These are phyloP conservation scores for Dictyostelium purpureum DNA, from an alignment of 78 protist genomes.

Conservation along the genomic window DNA sequence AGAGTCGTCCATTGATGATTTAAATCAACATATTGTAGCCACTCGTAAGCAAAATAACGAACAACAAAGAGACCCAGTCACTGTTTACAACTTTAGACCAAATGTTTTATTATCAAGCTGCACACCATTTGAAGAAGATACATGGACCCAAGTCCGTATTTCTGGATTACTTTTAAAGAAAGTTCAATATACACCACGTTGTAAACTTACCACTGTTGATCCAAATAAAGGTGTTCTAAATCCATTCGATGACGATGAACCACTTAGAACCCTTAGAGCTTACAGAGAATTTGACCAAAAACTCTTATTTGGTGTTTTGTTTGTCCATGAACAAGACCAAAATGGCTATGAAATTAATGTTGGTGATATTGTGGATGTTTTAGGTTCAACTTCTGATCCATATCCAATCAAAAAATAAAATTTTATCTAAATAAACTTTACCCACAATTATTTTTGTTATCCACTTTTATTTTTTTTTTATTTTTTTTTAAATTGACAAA, in stretches of 20 bases:
- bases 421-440: not conserved
- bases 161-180: not conserved
- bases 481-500: not conserved
- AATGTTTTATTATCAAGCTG: not conserved
- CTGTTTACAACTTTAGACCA: constrained; percentile 21
- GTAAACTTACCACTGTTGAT: constrained; percentile 27
- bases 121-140: constrained; percentile 46
- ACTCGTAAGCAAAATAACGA: constrained; percentile 2
- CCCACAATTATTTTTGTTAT: not conserved
- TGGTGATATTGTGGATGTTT: constrained; percentile 49
- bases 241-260: constrained; percentile 46
- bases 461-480: no score
- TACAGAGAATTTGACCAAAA: not conserved
- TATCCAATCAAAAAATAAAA: not conserved
- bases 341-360: constrained; percentile 1
- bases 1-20: constrained; percentile 24
- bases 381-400: not conserved
- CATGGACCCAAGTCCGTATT: constrained; percentile 4
- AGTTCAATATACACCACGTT: not conserved
- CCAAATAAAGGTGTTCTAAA: not conserved
- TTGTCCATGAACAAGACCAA: not conserved
- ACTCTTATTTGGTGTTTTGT: not conserved
- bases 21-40: constrained; percentile 6
- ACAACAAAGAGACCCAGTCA: not conserved
- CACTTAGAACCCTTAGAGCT: constrained; percentile 26